Evolutionary conservation across 2,329 filamentous ascomycete species (phyloP), one percentile per base, ranked within the genome.

Genomic region (Samsoniella hepiali): DNA sequence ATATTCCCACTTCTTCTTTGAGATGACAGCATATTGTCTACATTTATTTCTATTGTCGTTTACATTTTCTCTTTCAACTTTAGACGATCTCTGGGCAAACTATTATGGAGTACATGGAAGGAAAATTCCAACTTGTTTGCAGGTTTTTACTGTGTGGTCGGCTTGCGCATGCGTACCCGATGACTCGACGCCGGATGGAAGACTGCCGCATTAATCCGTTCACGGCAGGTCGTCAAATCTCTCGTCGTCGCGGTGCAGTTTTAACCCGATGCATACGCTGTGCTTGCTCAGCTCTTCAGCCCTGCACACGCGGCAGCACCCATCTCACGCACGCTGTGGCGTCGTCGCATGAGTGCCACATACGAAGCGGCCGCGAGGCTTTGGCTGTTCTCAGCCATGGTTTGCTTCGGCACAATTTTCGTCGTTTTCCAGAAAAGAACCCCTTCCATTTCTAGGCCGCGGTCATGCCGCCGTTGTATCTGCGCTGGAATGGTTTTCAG

Each of bases 291-390:
- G 58, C 58, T 54, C 27, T 22, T 34, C 40, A 54, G 49, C 58
- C 36, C 29, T 61, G 29, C 27, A 54, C 38, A 27, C 38, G 17
- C 58, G n/a, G 57, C 57, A 51, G 57, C 45, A 31, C 8, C 54
- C 29, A 31, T 17, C 57, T 34, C 44, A 49, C 50, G 27, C n/a
- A 31, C 29, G 11, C n/a, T 15, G n/a, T 53, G 49, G 38, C 36
- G 29, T 29, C 11, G 47, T 53, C 22, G n/a, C 10, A 15, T 11
- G 27, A 17, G 10, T 57, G 38, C 54, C 27, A 17, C n/a, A 27
- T 27, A 34, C 56, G n/a, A 58, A 31, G 42, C 55, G 5, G 55
- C 40, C 29, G 10, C 31, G 36, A 45, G 3, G n/a, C 15, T 11
- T 27, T 44, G 29, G 15, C 17, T 13, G 29, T 32, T 13, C 29